Conservation (phyloP, 1,284 basidiomycete species). For the Sanguinoderma infundibulare region DNA sequence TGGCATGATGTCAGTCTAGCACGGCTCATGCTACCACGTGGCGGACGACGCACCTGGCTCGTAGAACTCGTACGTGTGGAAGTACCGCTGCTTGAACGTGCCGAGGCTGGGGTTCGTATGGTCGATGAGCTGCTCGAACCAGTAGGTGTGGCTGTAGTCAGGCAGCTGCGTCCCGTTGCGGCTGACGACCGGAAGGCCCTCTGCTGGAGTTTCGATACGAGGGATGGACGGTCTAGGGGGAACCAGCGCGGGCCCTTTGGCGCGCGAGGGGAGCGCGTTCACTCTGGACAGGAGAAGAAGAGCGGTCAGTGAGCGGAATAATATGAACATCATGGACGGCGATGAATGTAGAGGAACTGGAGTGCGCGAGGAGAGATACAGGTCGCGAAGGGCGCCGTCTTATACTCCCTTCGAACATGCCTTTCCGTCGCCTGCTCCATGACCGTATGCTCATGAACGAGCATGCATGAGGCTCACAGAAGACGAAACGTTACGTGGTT, state of each 20-base stretch:
- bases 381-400: no score
- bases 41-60: slow-evolving; percentile 44
- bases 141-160: slow-evolving; percentile 47
- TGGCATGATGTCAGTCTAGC: background rate
- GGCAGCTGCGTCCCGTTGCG: slow-evolving; percentile 32
- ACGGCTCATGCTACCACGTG: background rate
- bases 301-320: no score
- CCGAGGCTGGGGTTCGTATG: slow-evolving; percentile 67
- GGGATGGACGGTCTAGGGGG: slow-evolving; percentile 17
- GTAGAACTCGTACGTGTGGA: slow-evolving; percentile 68
- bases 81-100: slow-evolving; percentile 76
- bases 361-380: no score
- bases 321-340: no score
- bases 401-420: no score
- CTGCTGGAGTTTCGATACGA: background rate
- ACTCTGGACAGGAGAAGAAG: background rate
- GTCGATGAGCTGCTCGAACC: slow-evolving; percentile 74
- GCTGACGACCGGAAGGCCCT: slow-evolving; percentile 22
- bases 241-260: slow-evolving; percentile 2
- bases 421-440: no score
- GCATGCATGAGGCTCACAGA: no score
- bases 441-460: no score
- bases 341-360: no score
- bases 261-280: background rate
- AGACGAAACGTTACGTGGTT: no score